Evolutionary conservation across 345 rosid genomes (phyloP), one percentile per base, ranked within the genome.

Genomic region (Arabidopsis thaliana): DNA sequence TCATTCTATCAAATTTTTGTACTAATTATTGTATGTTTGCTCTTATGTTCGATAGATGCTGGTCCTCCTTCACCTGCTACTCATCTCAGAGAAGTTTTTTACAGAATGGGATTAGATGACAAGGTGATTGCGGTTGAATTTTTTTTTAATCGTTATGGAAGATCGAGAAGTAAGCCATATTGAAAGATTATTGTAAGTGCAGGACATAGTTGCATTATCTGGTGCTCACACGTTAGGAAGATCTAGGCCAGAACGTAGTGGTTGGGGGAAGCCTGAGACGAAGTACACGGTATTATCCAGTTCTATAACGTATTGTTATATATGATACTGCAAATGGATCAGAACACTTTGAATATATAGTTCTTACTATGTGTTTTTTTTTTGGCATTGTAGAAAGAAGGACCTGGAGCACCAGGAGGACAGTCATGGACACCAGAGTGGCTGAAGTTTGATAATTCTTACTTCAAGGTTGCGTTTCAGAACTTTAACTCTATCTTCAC

Each of bases 191-290:
- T 56, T 55, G 14, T 37, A 46, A 33, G 24, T 68, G 67, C 84
- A 94, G 98, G 98, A 94, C 48, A 91, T 94, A 73, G 98, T 91
- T 77, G 97, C 89, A 34, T 80, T 91, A 77, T 94, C 98, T 73
- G 97, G 98, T 81, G 98, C 98, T 3, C 98, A 91, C 78, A 94
- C 98, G 23, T 81, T 94, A 30, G 98, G 98, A 75, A 87, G 98
- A 84, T 84, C 98, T 67, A 88, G 96, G 76, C 97, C 96, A 78
- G 98, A 91, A n/a, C 96, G 97, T 50, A 94, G 98, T 79, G 93
- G 95, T 71, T 91, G 96, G 97, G 98, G 98, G 50, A 91, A 91
- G 78, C 86, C 91, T 42, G 98, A 91, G 83, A 91, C 97, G 0
- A 94, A 91, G 73, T 86, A 91, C 79, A 94, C 95, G 93, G 98